Percentiles rank a stretch among this genome's conserved stretches.
Evolutionary conservation across 768 basidiomycete species (phyloP).

Genomic region (Multifurca ochricompacta): DNA sequence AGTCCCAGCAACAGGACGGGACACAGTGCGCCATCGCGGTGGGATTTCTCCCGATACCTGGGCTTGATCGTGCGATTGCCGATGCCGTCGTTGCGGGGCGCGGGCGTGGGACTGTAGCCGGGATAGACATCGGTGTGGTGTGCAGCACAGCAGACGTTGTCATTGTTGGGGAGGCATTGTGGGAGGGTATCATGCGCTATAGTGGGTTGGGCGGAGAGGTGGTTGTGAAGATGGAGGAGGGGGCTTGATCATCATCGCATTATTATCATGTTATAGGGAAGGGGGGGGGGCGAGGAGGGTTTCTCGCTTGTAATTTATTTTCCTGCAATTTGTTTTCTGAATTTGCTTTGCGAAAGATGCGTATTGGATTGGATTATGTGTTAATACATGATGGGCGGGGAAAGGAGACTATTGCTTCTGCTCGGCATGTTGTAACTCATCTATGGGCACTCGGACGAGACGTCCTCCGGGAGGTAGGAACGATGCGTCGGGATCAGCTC

Average conservation of each 20-base stretch:
- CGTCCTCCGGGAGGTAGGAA: conserved; percentile 41
- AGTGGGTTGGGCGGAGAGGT: background rate
- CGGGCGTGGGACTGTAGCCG: conserved; percentile 18
- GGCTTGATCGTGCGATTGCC: conserved; percentile 2
- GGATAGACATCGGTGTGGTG: conserved; percentile 19
- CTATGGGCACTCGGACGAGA: conserved; percentile 66
- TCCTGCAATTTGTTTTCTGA: background rate
- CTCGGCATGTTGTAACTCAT: conserved; percentile 43
- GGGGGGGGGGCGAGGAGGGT: no score
- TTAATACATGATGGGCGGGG: no score
- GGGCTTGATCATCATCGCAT: background rate
- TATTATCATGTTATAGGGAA: background rate
- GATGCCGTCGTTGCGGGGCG: conserved; percentile 15
- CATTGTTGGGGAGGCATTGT: conserved; percentile 17
- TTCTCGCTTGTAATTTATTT: conserved; percentile 2
- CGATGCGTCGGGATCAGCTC: background rate
- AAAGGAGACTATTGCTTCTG: no score
- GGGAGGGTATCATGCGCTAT: conserved; percentile 11
- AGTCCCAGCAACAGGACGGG: conserved; percentile 17
- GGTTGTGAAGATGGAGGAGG: conserved; percentile 18
- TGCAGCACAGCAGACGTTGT: conserved; percentile 19
- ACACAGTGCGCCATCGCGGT: background rate
- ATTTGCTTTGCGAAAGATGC: background rate
- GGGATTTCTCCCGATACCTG: conserved; percentile 20
- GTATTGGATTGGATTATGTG: background rate